Base-by-base conservation (phyloP, 148 eudicot species). In the Silene latifolia region DNA sequence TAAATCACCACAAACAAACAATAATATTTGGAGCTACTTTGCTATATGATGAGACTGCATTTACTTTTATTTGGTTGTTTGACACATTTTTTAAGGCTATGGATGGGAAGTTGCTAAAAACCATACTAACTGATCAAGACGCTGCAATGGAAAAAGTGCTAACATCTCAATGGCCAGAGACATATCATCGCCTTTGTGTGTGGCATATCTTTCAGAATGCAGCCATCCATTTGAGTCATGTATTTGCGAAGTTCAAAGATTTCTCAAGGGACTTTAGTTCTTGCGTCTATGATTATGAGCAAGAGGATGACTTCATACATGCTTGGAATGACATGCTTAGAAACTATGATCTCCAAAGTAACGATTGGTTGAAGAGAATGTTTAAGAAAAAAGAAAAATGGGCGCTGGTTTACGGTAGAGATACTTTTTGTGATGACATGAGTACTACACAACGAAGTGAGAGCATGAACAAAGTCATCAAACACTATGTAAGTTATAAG, bases 21-120 rank as follows among this genome's bases (percentile, higher is more conserved):
- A 24, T 67, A 23, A 48, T 78, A 19, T 85, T 77, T 51, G 83
- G 87, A 10, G 83, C 80, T 17, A 70, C 81, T 53, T 61, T 82
- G 47, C 27, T 85, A 14, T 77, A 82, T 74, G 87, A 85, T 77
- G 81, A 79, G 46, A 79, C 84, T 19, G n/a, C 62, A 48, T 69
- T 62, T 25, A 69, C 80, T n/a, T 76, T 81, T 69, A 35, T 44
- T 67, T 84, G 84, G 84, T 73, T 81, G 32, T 84, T 84, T 75
- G 78, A 62, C 14, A 84, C 82, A 8, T 84, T 81, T 72, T n/a
- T 74, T 9, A 76, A 62, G 62, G 74, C 74, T 3, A 78, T 80
- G 80, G 63, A 64, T 44, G 71, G 80, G 51, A 77, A 77, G 60
- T 67, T 77, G 61, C 87, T 85, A 73, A n/a, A n/a, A n/a, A n/a